A percentile compares a stretch with the other conserved stretches of the same genome.
phyloP scores from a whole-genome alignment of 169 alveolate species.

The Plasmodium gaboni region DNA sequence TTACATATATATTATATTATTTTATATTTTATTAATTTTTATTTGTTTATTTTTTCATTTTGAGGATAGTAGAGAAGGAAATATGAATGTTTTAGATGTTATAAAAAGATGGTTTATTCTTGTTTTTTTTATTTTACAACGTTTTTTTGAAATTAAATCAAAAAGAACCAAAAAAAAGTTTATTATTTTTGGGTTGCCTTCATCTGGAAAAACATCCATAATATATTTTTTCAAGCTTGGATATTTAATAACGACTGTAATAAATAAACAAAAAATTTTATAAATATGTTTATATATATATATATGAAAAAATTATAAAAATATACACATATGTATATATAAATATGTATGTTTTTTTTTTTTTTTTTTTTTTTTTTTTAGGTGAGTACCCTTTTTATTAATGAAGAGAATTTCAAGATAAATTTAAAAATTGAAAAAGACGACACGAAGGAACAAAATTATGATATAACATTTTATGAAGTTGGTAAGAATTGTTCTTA shows the following conservation, averaged over 20 bases:
- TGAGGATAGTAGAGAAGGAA: neutral
- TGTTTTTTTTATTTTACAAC: slow-evolving; percentile 53
- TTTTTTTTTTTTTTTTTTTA: slow-evolving; percentile 1
- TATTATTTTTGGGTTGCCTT: slow-evolving; percentile 75
- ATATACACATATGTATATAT: neutral
- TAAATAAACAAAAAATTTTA: neutral
- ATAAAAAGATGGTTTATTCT: slow-evolving; percentile 39
- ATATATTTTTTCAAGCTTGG: slow-evolving; percentile 74
- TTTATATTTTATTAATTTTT: too few relatives aligned
- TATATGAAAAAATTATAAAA: neutral
- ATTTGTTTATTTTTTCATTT: neutral
- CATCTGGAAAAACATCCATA: slow-evolving; percentile 75
- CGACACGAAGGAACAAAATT: slow-evolving; percentile 20
- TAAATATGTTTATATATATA: neutral
- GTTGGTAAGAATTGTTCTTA: slow-evolving; percentile 62
- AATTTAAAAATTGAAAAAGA: slow-evolving; percentile 34
- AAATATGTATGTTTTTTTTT: neutral
- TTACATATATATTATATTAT: too few relatives aligned
- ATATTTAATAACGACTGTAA: slow-evolving; percentile 71
- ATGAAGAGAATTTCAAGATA: slow-evolving; percentile 63
- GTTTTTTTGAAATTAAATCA: slow-evolving; percentile 51
- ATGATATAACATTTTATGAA: slow-evolving; percentile 60
- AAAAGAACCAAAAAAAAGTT: slow-evolving; percentile 39
- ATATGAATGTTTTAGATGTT: slow-evolving; percentile 40
- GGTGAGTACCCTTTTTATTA: slow-evolving; percentile 67